Evolutionary conservation across 1,139 yeast genomes (phyloP), one percentile per base, ranked within the genome.

Genomic region (Zhuliangozyma parablackwelliae): DNA sequence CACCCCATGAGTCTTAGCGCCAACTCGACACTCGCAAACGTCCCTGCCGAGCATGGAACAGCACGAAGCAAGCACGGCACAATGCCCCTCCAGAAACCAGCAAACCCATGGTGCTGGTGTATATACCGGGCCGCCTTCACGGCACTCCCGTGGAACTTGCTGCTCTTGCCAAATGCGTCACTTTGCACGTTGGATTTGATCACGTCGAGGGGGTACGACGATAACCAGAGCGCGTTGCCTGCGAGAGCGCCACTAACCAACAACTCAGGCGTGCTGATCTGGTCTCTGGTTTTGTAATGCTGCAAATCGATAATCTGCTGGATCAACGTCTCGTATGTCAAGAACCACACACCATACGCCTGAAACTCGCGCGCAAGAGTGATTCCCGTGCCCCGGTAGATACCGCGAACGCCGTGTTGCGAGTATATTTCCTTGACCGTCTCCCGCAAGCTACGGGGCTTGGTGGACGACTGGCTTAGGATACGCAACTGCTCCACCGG

Each of bases 341-440:
- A 60, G 48, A 85, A 85, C 94, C 94, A 85, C 11, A 82, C 80
- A 11, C 95, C 95, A 50, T 84, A 84, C 0, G 92, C 90, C 53
- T 85, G 94, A 8, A 80, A 68, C 51, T 85, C 95, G 46, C 94
- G 67, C 4, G 76, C 37, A 2, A 81, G 50, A 0, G 94, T 84
- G 37, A 84, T 72, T 6, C 68, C 59, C 24, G 68, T 63, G 0
- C 90, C 90, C 40, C 90, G 62, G 49, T 71, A 81, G 2, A 82
- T 50, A 0, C 86, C 88, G 8, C 49, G 49, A 7, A 47, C 43
- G 1, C 92, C 92, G 26, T 74, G 59, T 0, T 59, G 43, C 6
- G 47, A 33, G 46, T 68, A 65, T 11, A 84, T 80, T 42, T 69
- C 60, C 31, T 51, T 49, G n/a, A 70, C 60, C 3, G 70, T 59